phyloP scores from a whole-genome alignment of 164 flowering plant species.

The Cinnamomum chago region DNA sequence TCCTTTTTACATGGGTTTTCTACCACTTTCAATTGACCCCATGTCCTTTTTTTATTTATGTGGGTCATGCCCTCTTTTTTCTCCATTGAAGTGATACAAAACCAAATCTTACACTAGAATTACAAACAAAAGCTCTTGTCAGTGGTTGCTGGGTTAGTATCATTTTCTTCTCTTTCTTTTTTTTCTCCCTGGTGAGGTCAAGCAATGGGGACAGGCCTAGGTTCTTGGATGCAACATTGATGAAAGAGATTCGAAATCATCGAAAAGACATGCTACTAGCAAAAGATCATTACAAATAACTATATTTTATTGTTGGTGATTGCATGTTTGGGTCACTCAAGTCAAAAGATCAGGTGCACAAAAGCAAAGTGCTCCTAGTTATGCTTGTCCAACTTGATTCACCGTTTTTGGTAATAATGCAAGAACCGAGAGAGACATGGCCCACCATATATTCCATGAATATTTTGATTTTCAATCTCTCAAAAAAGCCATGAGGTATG shows the following conservation, averaged over 20 bases:
- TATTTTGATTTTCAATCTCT: neutral
- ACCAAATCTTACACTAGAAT: neutral
- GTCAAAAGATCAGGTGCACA: neutral
- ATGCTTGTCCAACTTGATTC: conserved; percentile 10
- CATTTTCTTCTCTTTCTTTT: neutral
- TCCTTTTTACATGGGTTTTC: neutral
- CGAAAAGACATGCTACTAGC: conserved; percentile 10
- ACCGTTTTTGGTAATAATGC: conserved; percentile 3
- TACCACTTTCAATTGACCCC: neutral
- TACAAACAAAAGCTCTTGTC: neutral
- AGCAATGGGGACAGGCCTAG: conserved; percentile 11
- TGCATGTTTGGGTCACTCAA: conserved; percentile 4
- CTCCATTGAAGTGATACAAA: neutral
- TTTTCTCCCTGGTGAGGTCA: neutral
- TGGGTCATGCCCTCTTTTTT: neutral
- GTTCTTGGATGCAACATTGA: conserved; percentile 9
- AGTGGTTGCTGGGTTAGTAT: neutral
- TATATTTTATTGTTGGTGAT: conserved; percentile 6
- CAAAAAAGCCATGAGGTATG: neutral
- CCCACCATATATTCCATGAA: conserved; percentile 8
- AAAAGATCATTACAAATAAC: conserved; percentile 1
- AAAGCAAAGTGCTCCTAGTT: conserved; percentile 9
- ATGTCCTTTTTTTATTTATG: neutral
- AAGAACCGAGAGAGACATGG: conserved; percentile 1
- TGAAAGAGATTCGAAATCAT: conserved; percentile 7